Evolutionary conservation across 2,329 filamentous ascomycete species (phyloP), one percentile per base, ranked within the genome.

Genomic region (Podosphaera xanthii): DNA sequence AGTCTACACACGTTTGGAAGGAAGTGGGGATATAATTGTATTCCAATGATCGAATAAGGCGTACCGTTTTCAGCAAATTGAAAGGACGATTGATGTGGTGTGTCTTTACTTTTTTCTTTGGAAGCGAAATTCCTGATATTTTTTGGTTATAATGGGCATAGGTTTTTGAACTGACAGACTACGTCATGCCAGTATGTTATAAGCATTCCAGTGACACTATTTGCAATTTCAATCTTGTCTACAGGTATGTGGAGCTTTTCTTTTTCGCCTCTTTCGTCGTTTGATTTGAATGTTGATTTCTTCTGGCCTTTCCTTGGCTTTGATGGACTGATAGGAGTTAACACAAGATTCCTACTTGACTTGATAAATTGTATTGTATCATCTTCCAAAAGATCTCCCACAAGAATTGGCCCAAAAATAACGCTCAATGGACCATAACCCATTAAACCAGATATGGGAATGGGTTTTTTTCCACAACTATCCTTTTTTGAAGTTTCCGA

Each of bases 181-280:
- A 84, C 73, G 55, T 83, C 80, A 60, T 77, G 72, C 83, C 82
- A 86, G 62, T 83, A 76, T 0, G 75, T 71, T 56, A 85, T 79
- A 4, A 86, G 70, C 80, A 85, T 84, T 67, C 83, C 79, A 0
- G 79, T 72, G 36, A 85, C 76, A 38, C 71, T 70, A 61, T 80
- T 82, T 9, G 79, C 80, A 59, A 81, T 69, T 52, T 75, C 72
- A 31, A 82, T 72, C 63, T 79, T 83, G 70, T 82, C 75, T 22
- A 83, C 61, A 46, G 64, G 60, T 14, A 63, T 64, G 30, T 65
- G 62, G 44, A 67, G 53, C 65, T 54, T 65, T 67, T 1, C 33
- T 57, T 44, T 65, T 70, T 62, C 69, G 72, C 48, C 68, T 70
- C 58, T 66, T 58, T 67, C 49, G 67, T 4, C 22, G 22, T 22